Evolutionary conservation across 345 rosid genomes (phyloP).

Genomic region (Trapa bicornis): DNA sequence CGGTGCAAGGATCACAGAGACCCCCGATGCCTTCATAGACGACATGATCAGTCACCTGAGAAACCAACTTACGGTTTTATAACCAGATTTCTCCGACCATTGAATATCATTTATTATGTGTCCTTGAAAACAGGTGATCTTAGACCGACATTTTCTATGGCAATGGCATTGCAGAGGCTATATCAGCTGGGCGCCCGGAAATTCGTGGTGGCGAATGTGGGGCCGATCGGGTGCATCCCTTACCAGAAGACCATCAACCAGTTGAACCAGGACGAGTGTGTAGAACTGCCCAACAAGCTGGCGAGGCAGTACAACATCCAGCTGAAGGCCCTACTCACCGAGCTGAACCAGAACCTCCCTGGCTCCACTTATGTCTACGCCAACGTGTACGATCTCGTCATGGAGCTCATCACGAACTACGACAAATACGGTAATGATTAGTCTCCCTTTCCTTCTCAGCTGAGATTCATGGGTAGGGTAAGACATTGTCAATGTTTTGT

Average conservation of each 20-base stretch:
- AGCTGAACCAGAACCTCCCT: slow-evolving; percentile 46
- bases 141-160: too few species aligned
- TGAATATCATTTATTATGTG: too few species aligned
- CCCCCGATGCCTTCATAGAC: slow-evolving; percentile 57
- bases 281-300: slow-evolving; percentile 58
- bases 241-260: slow-evolving; percentile 72
- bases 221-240: slow-evolving; percentile 93
- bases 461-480: not conserved
- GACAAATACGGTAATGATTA: slow-evolving; percentile 40
- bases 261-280: slow-evolving; percentile 47
- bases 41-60: slow-evolving; percentile 57
- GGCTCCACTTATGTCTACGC: slow-evolving; percentile 65
- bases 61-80: slow-evolving; percentile 42
- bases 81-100: not conserved
- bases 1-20: slow-evolving; percentile 54
- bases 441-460: not conserved
- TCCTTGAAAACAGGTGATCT: too few species aligned
- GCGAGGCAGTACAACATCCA: slow-evolving; percentile 57
- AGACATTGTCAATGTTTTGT: not conserved
- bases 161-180: slow-evolving; percentile 40
- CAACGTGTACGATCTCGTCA: slow-evolving; percentile 67
- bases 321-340: slow-evolving; percentile 46
- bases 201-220: slow-evolving; percentile 79
- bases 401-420: slow-evolving; percentile 80
- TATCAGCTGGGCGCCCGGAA: slow-evolving; percentile 70